A percentile compares a stretch with the other conserved stretches of the same genome.
Evolutionary conservation across 73 alveolate genomes (phyloP).

Genomic region (Diophrys appendiculata): DNA sequence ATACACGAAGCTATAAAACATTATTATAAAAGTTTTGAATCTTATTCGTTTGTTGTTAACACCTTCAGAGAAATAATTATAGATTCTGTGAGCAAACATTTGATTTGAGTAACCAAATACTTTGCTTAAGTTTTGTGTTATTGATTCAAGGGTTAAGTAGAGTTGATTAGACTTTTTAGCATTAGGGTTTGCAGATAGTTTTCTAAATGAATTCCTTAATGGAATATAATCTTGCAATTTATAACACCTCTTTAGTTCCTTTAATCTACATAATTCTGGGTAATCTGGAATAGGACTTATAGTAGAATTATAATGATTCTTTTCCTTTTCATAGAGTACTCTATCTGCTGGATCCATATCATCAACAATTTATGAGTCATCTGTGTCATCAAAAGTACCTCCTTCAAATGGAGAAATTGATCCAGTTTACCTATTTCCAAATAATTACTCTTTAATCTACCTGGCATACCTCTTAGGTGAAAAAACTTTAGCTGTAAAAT

Average conservation of each 20-base stretch:
- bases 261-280: neutral
- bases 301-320: neutral
- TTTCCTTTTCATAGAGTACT: neutral
- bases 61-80: neutral
- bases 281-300: neutral
- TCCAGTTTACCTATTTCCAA: neutral
- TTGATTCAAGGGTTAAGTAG: neutral
- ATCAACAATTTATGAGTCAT: neutral
- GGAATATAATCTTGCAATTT: neutral
- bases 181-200: neutral
- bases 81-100: neutral
- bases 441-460: too few relatives aligned
- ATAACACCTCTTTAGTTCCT: neutral
- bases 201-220: neutral
- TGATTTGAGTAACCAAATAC: neutral
- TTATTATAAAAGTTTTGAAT: neutral
- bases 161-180: neutral
- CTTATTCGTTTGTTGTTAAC: neutral
- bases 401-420: neutral
- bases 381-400: neutral
- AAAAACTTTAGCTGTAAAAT: too few relatives aligned
- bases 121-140: neutral
- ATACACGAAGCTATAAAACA: neutral
- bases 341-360: neutral
- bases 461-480: neutral